Evolutionary conservation across 2,329 filamentous ascomycete species (phyloP).

Genomic region (Fusarium fujikuroi): DNA sequence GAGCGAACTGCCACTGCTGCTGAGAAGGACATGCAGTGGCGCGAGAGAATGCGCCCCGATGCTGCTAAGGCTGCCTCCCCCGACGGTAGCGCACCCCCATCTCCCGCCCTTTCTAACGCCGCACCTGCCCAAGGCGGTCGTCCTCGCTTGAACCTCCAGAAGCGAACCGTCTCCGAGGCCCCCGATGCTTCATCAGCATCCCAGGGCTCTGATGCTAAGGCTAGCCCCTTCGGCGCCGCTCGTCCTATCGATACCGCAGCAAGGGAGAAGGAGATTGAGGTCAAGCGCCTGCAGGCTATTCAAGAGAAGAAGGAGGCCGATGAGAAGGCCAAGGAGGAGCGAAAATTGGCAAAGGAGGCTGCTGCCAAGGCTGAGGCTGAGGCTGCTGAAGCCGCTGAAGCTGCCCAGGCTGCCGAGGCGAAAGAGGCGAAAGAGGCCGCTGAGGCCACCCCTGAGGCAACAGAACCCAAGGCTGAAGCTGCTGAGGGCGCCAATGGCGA

Average conservation of each 20-base stretch:
- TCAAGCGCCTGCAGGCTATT: conserved; percentile 79
- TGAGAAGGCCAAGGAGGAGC: conserved; percentile 84
- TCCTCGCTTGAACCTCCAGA: conserved; percentile 87
- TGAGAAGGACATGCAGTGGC: conserved; percentile 94
- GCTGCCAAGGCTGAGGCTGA: conserved; percentile 59
- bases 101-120: conserved; percentile 70
- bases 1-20: conserved; percentile 83
- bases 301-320: conserved; percentile 89
- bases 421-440: conserved; percentile 44
- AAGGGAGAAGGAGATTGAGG: conserved; percentile 88
- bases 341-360: conserved; percentile 68
- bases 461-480: conserved; percentile 34
- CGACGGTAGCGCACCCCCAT: conserved; percentile 79
- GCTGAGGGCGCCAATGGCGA: conserved; percentile 52
- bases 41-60: conserved; percentile 90
- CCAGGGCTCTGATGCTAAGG: conserved; percentile 75
- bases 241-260: conserved; percentile 93
- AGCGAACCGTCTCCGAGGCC: conserved; percentile 88
- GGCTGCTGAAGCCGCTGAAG: conserved; percentile 49
- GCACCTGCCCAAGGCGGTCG: conserved; percentile 67
- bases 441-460: conserved; percentile 43
- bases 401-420: conserved; percentile 48
- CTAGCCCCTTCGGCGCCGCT: conserved; percentile 93
- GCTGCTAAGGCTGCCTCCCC: conserved; percentile 71
- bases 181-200: conserved; percentile 63